Percentiles rank a stretch among this genome's conserved stretches.
These are phyloP conservation scores for Phoma sp. DNA, from an alignment of 2,329 filamentous ascomycete genomes.

Conservation along the genomic window DNA sequence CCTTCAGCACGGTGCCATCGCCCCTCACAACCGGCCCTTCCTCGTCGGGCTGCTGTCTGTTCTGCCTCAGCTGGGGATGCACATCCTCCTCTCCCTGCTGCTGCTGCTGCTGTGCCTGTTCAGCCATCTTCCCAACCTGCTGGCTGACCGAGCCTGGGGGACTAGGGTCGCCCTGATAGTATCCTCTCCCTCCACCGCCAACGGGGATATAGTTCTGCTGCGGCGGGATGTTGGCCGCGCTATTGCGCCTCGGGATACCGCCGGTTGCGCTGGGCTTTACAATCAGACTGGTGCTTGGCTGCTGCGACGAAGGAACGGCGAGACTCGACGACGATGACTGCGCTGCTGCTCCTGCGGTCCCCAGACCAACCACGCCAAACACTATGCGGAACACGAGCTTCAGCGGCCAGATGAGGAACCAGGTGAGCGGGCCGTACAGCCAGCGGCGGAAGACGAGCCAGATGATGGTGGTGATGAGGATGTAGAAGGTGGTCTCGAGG, in stretches of 20 bases:
- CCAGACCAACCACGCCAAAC: conserved; percentile 63
- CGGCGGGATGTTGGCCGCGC: conserved; percentile 30
- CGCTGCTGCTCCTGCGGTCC: conserved; percentile 45
- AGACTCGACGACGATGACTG: conserved; percentile 27
- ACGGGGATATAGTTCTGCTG: conserved; percentile 51
- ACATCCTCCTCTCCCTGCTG: conserved; percentile 35
- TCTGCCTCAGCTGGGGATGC: conserved; percentile 33
- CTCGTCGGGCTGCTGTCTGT: conserved; percentile 32
- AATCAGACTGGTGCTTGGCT: conserved; percentile 47
- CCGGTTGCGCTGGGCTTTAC: conserved; percentile 54
- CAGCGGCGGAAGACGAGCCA: conserved; percentile 88
- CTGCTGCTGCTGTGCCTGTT: conserved; percentile 34
- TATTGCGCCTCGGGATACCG: conserved; percentile 39
- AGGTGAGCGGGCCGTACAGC: conserved; percentile 88
- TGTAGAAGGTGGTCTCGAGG: conserved; percentile 84
- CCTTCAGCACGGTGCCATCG: conserved; percentile 54
- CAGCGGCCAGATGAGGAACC: conserved; percentile 85
- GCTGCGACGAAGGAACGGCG: conserved; percentile 10
- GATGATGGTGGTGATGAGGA: conserved; percentile 74
- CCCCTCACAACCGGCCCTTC: conserved; percentile 47
- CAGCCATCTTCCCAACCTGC: conserved; percentile 53
- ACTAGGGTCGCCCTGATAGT: conserved; percentile 48
- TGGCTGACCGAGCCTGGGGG: conserved; percentile 46
- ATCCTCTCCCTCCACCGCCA: conserved; percentile 58
- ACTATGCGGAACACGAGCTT: conserved; percentile 67